These are phyloP conservation scores for Euphorbia lathyris DNA, from an alignment of 345 rosid species.

Conservation along the genomic window DNA sequence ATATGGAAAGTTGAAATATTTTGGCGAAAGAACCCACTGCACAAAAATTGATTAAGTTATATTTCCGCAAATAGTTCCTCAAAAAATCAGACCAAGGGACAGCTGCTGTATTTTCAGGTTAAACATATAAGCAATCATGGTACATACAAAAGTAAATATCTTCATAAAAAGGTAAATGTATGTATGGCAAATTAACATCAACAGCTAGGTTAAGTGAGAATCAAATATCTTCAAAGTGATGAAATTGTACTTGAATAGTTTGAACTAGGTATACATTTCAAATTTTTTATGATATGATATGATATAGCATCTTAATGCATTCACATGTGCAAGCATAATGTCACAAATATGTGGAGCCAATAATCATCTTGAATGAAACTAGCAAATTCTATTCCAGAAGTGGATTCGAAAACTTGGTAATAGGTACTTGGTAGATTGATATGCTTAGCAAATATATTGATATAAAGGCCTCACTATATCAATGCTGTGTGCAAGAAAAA, in stretches of 20 bases:
- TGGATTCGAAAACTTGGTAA: not conserved
- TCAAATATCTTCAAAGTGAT: not conserved
- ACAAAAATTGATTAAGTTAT: slow-evolving; percentile 22
- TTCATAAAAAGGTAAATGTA: not conserved
- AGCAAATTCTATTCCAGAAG: not conserved
- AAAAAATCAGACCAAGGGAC: not conserved
- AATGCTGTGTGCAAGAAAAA: not conserved
- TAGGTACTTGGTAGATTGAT: not conserved
- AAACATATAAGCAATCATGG: not conserved
- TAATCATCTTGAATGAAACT: not conserved
- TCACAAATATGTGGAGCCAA: not conserved
- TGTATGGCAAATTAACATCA: not conserved
- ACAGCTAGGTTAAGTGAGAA: not conserved
- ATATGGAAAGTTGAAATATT: slow-evolving; percentile 81
- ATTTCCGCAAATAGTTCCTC: not conserved
- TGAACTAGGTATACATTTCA: not conserved
- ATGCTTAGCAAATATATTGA: not conserved
- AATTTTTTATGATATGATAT: not conserved
- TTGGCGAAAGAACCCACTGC: slow-evolving; percentile 99
- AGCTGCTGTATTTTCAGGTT: not conserved
- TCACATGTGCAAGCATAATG: not conserved
- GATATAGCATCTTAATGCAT: not conserved
- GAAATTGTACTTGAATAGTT: no score
- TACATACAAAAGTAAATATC: not conserved
- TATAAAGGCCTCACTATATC: not conserved